Evolutionary conservation across 371 early-diverging fungal species (phyloP), one percentile per base, ranked within the genome.

Genomic region (Mucor circinelloides): DNA sequence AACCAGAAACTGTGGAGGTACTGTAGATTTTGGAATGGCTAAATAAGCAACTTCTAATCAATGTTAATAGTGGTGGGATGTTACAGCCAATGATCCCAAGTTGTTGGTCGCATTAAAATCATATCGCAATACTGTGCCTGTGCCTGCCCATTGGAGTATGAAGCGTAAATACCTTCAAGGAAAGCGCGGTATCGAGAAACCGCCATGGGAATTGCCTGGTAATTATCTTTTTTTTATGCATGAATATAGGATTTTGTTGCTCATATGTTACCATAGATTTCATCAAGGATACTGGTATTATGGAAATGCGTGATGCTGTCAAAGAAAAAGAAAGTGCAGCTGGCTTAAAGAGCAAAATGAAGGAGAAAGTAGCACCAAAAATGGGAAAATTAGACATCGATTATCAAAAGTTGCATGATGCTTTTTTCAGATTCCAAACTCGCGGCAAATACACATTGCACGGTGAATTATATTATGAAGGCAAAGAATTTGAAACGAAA

Each of bases 381-480:
- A 95, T 98, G 95, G 97, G 97, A 59, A 95, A 93, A 78, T 81
- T 98, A 27, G 96, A 93, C 50, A 91, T 98, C 62, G 98, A 98
- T 75, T 98, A 98, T 76, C 95, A 95, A 76, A 94, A 95, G 66
- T 81, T 98, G 44, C 97, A 98, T 70, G 98, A 97, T 75, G 98
- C 98, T 2, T 99, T 99, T 78, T 98, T 98, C 86, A 83, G 94
- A 60, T 94, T 93, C 84, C 98, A 98, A 73, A 92, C 95, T 17
- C 93, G 93, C 66, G 89, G 94, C 38, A 87, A 89, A 46, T 77
- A 97, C 52, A 89, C 96, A 0, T 85, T 87, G 27, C 94, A 94
- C 57, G 97, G 97, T 57, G 97, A 97, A 68, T 52, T 98, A 88
- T 98, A 96, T 78, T 98, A 94, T 69, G 99, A 99, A 81, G 98